Evolutionary conservation across 1,284 basidiomycete genomes (phyloP).

Genomic region (Rhizopogon hawkerae): DNA sequence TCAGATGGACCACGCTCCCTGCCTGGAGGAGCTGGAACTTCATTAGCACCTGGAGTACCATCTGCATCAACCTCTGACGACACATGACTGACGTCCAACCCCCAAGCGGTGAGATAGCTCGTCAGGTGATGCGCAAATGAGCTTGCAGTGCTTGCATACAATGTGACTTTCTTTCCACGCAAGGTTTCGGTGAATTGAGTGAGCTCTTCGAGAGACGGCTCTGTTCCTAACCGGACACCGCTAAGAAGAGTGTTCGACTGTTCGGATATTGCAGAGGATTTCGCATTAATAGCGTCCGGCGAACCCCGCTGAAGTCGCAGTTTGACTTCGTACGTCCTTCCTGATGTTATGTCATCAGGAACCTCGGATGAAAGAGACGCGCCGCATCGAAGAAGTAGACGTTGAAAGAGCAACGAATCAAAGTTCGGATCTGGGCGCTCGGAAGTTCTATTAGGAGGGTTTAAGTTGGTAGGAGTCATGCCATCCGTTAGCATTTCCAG

Average conservation of each 20-base stretch:
- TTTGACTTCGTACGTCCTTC: constrained; percentile 47
- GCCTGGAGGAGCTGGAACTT: constrained; percentile 12
- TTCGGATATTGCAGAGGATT: constrained; percentile 34
- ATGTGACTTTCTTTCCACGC: constrained; percentile 69
- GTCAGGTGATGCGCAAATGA: constrained; percentile 87
- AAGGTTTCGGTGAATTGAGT: constrained; percentile 72
- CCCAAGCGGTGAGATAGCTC: constrained; percentile 89
- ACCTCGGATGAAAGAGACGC: constrained; percentile 50
- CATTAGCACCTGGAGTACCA: constrained; percentile 15
- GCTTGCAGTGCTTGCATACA: constrained; percentile 77
- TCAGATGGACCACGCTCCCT: constrained; percentile 7
- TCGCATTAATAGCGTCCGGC: constrained; percentile 23
- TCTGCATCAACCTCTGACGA: constrained; percentile 53
- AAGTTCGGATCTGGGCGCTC: constrained; percentile 47
- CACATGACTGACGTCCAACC: constrained; percentile 82
- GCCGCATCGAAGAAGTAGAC: constrained; percentile 59
- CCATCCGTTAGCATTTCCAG: constrained; percentile 12
- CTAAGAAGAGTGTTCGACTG: constrained; percentile 35
- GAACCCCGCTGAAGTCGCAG: constrained; percentile 51
- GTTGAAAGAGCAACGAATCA: constrained; percentile 53
- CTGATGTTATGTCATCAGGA: constrained; percentile 34
- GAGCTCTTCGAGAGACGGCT: constrained; percentile 74
- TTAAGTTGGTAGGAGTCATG: constrained; percentile 26
- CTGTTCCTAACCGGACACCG: constrained; percentile 44
- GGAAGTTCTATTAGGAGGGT: constrained; percentile 6